Evolutionary conservation across 495 filamentous ascomycete genomes (phyloP).

Genomic region (Mycothermus thermophilus): DNA sequence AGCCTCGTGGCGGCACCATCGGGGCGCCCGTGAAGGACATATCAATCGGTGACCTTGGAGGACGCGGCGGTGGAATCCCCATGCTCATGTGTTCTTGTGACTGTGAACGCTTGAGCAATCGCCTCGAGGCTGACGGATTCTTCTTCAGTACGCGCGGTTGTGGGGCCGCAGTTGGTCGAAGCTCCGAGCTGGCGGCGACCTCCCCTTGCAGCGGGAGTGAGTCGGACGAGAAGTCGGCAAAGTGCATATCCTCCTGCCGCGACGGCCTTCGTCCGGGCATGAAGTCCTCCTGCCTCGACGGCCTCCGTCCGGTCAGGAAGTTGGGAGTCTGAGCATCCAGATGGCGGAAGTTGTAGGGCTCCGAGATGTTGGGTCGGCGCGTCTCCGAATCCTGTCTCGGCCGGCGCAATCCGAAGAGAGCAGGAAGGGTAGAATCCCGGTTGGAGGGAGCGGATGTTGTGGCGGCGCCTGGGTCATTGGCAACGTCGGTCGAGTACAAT

Average conservation of each 20-base stretch:
- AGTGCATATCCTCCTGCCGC: conserved; percentile 51
- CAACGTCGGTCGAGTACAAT: conserved; percentile 23
- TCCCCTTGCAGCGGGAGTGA: conserved; percentile 23
- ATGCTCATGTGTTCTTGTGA: conserved; percentile 36
- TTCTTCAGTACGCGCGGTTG: conserved; percentile 13
- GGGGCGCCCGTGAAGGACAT: conserved; percentile 15
- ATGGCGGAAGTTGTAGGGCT: conserved; percentile 81
- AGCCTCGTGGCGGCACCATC: conserved; percentile 32
- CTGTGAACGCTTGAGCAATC: conserved; percentile 23
- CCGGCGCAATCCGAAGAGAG: conserved; percentile 29
- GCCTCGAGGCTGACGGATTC: conserved; percentile 14
- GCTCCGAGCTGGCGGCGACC: too few species aligned
- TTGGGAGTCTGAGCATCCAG: conserved; percentile 52
- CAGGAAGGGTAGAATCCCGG: conserved; percentile 30
- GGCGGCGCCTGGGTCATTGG: conserved; percentile 13
- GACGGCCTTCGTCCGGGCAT: conserved; percentile 46
- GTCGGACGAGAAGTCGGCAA: conserved; percentile 47
- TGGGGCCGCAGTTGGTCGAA: too few species aligned
- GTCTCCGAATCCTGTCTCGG: conserved; percentile 18
- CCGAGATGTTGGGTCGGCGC: conserved; percentile 49
- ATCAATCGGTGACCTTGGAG: conserved; percentile 33
- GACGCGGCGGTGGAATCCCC: conserved; percentile 28
- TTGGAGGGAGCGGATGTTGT: conserved; percentile 10
- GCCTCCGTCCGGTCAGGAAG: too few species aligned
- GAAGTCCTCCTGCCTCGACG: too few species aligned